These are phyloP conservation scores for Globisporangium polare DNA, from an alignment of 352 stramenopile genomes.

Conservation along the genomic window DNA sequence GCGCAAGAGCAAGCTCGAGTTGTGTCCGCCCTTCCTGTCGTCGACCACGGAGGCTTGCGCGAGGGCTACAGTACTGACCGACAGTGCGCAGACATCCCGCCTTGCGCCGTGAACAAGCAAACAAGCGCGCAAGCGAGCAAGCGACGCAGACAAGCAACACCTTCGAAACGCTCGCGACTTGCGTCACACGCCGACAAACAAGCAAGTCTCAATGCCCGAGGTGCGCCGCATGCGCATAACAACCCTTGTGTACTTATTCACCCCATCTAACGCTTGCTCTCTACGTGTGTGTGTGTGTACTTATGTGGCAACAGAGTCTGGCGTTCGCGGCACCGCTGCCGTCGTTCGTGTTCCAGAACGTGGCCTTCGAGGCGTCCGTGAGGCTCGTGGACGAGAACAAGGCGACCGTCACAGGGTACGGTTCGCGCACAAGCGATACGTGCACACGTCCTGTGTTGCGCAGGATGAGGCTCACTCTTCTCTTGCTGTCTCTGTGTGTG, in stretches of 20 bases:
- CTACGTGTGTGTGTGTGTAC: not conserved
- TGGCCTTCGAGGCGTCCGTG: slow-evolving; percentile 49
- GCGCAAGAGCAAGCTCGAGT: not conserved
- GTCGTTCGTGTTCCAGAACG: slow-evolving; percentile 59
- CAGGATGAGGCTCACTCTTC: not conserved
- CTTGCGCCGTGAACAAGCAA: slow-evolving; percentile 9
- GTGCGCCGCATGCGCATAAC: slow-evolving; percentile 16
- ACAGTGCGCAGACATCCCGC: not conserved
- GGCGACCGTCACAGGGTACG: slow-evolving; percentile 48
- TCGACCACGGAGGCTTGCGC: not conserved
- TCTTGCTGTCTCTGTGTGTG: not conserved
- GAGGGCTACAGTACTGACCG: slow-evolving; percentile 6
- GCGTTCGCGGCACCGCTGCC: slow-evolving; percentile 52
- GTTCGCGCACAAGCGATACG: not conserved
- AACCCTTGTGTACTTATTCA: not conserved
- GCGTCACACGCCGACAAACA: not conserved
- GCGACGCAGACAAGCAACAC: not conserved
- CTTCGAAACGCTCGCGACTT: not conserved
- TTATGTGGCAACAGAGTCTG: slow-evolving; percentile 33
- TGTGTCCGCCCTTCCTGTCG: not conserved
- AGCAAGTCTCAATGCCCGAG: slow-evolving; percentile 28
- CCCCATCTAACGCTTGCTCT: not conserved
- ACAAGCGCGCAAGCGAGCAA: slow-evolving; percentile 8
- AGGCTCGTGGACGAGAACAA: slow-evolving; percentile 66
- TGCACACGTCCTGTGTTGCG: not conserved